phyloP scores from a whole-genome alignment of 2,329 filamentous ascomycete genomes.

The Claviceps spartinae region DNA sequence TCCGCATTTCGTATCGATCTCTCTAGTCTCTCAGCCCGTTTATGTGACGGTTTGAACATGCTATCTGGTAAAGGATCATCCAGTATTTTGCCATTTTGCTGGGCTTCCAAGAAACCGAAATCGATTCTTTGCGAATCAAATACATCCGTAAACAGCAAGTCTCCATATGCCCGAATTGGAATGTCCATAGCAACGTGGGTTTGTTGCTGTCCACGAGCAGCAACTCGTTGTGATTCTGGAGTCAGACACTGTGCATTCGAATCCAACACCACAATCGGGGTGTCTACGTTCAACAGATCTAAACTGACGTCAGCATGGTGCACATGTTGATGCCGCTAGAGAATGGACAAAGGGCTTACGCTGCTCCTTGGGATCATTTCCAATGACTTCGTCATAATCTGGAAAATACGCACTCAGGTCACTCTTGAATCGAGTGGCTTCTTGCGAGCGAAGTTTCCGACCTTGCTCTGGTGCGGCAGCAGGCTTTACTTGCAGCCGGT shows the following conservation, averaged over 20 bases:
- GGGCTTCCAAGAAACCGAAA: constrained; percentile 37
- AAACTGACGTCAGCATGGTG: constrained; percentile 3
- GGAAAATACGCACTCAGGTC: constrained; percentile 83
- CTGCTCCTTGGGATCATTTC: constrained; percentile 64
- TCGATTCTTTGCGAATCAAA: constrained; percentile 43
- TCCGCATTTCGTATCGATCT: constrained; percentile 50
- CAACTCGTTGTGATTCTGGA: constrained; percentile 5
- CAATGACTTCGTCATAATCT: constrained; percentile 89
- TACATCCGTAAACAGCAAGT: constrained; percentile 42
- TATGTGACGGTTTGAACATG: constrained; percentile 40
- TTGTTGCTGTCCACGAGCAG: background rate
- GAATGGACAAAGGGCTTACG: constrained; percentile 37
- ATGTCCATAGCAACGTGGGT: constrained; percentile 5
- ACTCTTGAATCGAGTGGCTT: constrained; percentile 76
- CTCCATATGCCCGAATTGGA: constrained; percentile 38
- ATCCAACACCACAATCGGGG: constrained; percentile 59
- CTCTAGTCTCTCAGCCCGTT: constrained; percentile 45
- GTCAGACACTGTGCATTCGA: constrained; percentile 21
- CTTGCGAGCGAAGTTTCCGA: constrained; percentile 71
- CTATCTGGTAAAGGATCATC: constrained; percentile 44
- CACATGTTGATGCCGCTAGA: no score
- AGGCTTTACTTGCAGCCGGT: constrained; percentile 36
- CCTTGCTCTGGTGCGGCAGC: constrained; percentile 46
- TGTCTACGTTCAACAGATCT: constrained; percentile 64
- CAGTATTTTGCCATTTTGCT: constrained; percentile 27